Conservation (phyloP, 345 rosid genomes). For the Cardamine occulta region DNA sequence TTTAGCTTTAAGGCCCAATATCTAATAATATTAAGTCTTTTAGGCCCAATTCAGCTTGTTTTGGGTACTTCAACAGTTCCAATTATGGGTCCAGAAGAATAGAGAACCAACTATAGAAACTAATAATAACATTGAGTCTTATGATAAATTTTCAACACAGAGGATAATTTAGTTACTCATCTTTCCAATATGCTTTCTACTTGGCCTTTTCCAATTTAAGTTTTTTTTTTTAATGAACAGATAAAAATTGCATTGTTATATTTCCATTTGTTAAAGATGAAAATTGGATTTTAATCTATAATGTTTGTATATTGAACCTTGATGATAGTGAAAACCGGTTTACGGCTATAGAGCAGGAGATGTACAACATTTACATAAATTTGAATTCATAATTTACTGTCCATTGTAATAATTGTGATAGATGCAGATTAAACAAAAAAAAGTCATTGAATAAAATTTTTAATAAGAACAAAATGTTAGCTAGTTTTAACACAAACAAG, state of each 20-base stretch:
- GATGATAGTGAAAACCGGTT: background rate
- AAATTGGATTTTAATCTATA: too few relatives aligned
- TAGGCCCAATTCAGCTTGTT: background rate
- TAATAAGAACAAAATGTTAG: background rate
- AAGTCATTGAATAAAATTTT: background rate
- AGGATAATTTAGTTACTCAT: background rate
- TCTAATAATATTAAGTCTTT: background rate
- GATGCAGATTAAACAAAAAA: background rate
- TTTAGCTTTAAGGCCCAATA: conserved; percentile 11
- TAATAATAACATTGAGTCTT: background rate
- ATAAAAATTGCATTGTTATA: too few relatives aligned
- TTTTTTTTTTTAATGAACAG: too few relatives aligned
- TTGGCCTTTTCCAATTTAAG: background rate
- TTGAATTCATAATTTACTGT: background rate
- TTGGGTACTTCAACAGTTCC: background rate
- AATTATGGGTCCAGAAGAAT: background rate
- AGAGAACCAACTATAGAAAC: background rate
- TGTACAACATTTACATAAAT: background rate
- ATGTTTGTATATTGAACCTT: background rate
- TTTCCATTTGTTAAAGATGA: too few relatives aligned
- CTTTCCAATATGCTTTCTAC: background rate
- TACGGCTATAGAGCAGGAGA: background rate
- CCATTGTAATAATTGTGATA: conserved; percentile 4
- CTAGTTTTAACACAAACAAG: background rate
- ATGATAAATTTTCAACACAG: background rate